Base-by-base conservation (phyloP, 495 filamentous ascomycete genomes). In the Staphylotrichum tortipilum region DNA sequence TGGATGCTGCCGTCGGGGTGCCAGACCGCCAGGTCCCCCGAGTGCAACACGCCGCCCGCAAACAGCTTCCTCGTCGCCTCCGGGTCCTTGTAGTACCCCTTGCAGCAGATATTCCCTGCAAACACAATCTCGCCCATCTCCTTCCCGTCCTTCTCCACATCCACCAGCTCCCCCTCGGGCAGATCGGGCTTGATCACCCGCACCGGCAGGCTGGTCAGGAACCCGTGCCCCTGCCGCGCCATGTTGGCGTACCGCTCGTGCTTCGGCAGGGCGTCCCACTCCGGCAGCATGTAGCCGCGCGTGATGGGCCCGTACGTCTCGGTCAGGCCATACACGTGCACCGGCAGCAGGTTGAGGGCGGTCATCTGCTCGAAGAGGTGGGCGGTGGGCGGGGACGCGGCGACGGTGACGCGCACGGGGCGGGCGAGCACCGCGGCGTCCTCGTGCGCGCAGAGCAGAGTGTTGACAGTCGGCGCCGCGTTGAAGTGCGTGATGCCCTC, bases 271-370 rank as follows among this genome's bases (percentile, higher is more conserved):
- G 56, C 56, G 6, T 91, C 82, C 92, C 92, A 98, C 14, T 75
- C 70, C 0, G 89, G 87, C 65, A 97, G 72, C 47, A 82, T 72
- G 58, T 98, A 98, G 3, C 89, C 86, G 59, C 92, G 94, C 12
- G 91, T 97, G 47, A 96, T 94, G 9, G 92, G 92, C 0, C 92
- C 92, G 58, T 97, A 97, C 1, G 90, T 95, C 67, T 96, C 90
- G 1, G 91, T 95, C 66, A 97, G 66, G 10, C 92, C 92, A 64
- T 97, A 97, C 8, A 94, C 88, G 65, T 98, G 92, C 10, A 97
- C 89, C 2, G 92, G 94, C 34, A 84, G 74, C 35, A 98, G 76
- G 57, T 97, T 97, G 11, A 97, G 68, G 18, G 78, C 68, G 5
- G 68, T 67, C 92, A 98, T 98, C 63, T 86, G 81, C 68, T 94